These are phyloP conservation scores for Podosphaera xanthii DNA, from an alignment of 2,329 filamentous ascomycete species.

Conservation along the genomic window DNA sequence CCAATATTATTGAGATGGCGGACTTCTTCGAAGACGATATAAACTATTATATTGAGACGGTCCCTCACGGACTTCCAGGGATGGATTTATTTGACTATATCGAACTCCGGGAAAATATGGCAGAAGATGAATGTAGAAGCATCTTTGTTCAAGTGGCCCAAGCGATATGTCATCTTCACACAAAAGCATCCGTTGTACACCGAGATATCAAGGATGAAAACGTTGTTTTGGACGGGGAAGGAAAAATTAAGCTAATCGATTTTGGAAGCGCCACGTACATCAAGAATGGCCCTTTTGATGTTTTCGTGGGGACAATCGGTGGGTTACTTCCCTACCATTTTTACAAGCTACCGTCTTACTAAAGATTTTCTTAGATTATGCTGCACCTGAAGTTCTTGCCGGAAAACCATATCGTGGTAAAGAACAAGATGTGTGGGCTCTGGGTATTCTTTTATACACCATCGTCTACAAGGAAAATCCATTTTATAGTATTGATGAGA, in stretches of 20 bases:
- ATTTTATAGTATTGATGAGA: slow-evolving; percentile 97
- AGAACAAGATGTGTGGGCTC: slow-evolving; percentile 94
- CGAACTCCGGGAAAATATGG: slow-evolving; percentile 87
- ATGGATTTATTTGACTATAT: slow-evolving; percentile 99
- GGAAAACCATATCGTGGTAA: slow-evolving; percentile 83
- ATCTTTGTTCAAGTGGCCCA: slow-evolving; percentile 87
- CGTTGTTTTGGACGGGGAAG: slow-evolving; percentile 83
- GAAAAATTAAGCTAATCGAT: slow-evolving; percentile 89
- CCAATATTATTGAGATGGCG: slow-evolving; percentile 51
- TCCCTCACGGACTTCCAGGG: slow-evolving; percentile 77
- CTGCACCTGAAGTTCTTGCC: slow-evolving; percentile 88
- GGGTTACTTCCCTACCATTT: slow-evolving; percentile 17
- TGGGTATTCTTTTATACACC: slow-evolving; percentile 91
- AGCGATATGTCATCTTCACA: slow-evolving; percentile 79
- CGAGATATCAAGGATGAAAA: slow-evolving; percentile 99
- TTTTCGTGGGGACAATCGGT: slow-evolving; percentile 98
- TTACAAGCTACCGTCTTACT: neutral
- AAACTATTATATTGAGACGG: slow-evolving; percentile 99
- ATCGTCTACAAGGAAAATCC: slow-evolving; percentile 99
- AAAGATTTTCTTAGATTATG: slow-evolving; percentile 47
- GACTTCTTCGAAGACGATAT: slow-evolving; percentile 57
- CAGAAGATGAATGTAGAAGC: slow-evolving; percentile 75
- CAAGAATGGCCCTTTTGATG: slow-evolving; percentile 93
- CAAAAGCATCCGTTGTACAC: slow-evolving; percentile 76
- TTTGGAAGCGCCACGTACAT: slow-evolving; percentile 97